Conservation (phyloP, 768 basidiomycete species). For the Boletus sp. region DNA sequence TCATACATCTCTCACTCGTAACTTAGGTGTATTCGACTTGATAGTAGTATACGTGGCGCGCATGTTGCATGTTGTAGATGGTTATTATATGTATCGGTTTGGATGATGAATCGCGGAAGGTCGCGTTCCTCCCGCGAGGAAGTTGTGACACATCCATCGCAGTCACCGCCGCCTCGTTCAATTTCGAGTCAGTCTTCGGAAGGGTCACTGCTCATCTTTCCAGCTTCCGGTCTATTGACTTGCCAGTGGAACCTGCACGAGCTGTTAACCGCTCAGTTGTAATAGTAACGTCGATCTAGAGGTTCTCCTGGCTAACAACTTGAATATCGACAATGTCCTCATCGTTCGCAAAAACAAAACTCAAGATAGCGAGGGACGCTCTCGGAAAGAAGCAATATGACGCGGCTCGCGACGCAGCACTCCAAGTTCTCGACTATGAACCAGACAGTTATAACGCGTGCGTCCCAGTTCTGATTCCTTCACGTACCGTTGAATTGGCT, state of each 20-base stretch:
- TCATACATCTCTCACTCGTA: not conserved
- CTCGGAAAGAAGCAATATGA: constrained; percentile 74
- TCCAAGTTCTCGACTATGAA: constrained; percentile 70
- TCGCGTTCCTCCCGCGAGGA: too few relatives aligned
- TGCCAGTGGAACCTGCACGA: not conserved
- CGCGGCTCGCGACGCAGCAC: constrained; percentile 63
- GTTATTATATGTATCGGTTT: too few relatives aligned
- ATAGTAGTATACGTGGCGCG: not conserved
- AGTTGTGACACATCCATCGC: too few relatives aligned
- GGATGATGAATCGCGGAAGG: too few relatives aligned
- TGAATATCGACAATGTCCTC: constrained; percentile 27
- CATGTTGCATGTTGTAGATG: not conserved
- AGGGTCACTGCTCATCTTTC: too few relatives aligned
- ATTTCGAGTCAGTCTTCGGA: not conserved
- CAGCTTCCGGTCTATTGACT: not conserved
- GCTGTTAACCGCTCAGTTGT: too few relatives aligned
- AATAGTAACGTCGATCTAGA: too few relatives aligned
- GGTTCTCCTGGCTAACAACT: not conserved
- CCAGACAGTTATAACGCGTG: constrained; percentile 87
- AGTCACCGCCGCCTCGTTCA: not conserved
- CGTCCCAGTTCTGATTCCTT: constrained; percentile 29
- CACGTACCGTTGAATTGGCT: not conserved
- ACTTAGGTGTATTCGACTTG: not conserved
- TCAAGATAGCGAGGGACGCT: constrained; percentile 78
- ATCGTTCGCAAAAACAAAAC: constrained; percentile 60